phyloP scores from a whole-genome alignment of 495 filamentous ascomycete species.

The Corynascus novoguineensis region DNA sequence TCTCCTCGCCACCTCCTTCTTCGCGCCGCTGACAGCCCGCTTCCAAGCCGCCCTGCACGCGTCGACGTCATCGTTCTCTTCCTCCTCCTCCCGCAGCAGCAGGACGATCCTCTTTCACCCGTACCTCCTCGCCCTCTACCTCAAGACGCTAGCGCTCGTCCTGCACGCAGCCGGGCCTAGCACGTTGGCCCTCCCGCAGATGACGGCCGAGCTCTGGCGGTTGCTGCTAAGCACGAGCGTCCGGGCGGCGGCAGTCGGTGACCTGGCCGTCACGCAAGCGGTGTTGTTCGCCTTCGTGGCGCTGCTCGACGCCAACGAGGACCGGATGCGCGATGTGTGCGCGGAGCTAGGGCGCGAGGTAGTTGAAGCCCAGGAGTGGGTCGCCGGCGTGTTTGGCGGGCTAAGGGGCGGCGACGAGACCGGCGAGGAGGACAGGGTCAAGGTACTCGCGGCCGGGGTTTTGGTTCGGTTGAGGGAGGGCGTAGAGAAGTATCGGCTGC shows the following conservation, averaged over 20 bases:
- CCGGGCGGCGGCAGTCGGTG: slow-evolving; percentile 43
- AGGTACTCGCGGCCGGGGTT: slow-evolving; percentile 74
- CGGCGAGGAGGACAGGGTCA: slow-evolving; percentile 56
- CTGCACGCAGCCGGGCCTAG: slow-evolving; percentile 60
- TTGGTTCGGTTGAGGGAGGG: slow-evolving; percentile 72
- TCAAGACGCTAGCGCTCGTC: slow-evolving; percentile 62
- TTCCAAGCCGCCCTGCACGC: slow-evolving; percentile 50
- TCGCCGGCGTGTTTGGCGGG: slow-evolving; percentile 35
- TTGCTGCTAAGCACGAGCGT: slow-evolving; percentile 47
- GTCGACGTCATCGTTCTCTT: too few species aligned
- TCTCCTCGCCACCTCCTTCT: slow-evolving; percentile 70
- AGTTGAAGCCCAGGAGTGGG: slow-evolving; percentile 53
- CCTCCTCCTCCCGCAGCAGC: slow-evolving; percentile 24
- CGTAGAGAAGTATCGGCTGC: slow-evolving; percentile 71
- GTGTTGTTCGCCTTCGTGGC: slow-evolving; percentile 74
- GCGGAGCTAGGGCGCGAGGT: slow-evolving; percentile 50
- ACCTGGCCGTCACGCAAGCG: slow-evolving; percentile 61
- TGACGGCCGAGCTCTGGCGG: slow-evolving; percentile 67
- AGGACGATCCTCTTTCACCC: slow-evolving; percentile 52
- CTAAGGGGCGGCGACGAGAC: slow-evolving; percentile 41
- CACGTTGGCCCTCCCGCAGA: slow-evolving; percentile 55
- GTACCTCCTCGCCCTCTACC: slow-evolving; percentile 52
- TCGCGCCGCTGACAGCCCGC: slow-evolving; percentile 66
- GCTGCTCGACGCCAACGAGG: slow-evolving; percentile 78
- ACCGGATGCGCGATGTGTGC: slow-evolving; percentile 69